Evolutionary conservation across 805 yeast genomes (phyloP).

Genomic region (Candida schatavii): DNA sequence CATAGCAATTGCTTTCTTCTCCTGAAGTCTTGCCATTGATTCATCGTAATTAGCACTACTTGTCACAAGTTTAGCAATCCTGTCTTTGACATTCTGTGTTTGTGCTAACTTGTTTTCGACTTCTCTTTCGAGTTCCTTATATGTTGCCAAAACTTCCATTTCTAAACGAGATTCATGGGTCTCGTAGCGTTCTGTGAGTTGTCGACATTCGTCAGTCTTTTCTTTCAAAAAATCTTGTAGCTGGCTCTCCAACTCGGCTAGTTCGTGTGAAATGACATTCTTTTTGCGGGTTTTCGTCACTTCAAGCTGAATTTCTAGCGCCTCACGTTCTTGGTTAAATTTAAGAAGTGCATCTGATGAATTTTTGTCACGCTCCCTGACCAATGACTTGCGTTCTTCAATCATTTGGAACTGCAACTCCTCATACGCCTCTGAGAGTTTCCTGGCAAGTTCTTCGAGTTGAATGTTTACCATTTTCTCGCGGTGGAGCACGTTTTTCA

Average conservation of each 20-base stretch:
- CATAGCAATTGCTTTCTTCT: background rate
- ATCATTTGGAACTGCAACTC: slow-evolving; percentile 32
- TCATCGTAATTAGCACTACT: slow-evolving; percentile 17
- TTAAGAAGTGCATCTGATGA: slow-evolving; percentile 14
- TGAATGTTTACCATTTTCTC: slow-evolving; percentile 28
- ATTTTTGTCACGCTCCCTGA: slow-evolving; percentile 15
- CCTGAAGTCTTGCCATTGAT: slow-evolving; percentile 7
- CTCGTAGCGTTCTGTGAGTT: slow-evolving; percentile 24
- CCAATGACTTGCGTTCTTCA: slow-evolving; percentile 16
- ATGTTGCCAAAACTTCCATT: slow-evolving; percentile 7
- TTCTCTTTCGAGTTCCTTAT: slow-evolving; percentile 8
- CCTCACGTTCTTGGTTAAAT: slow-evolving; percentile 12
- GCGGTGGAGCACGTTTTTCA: slow-evolving; percentile 24
- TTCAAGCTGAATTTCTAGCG: slow-evolving; percentile 10
- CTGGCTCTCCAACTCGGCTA: slow-evolving; percentile 13
- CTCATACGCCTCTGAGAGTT: slow-evolving; percentile 24
- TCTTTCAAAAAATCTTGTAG: slow-evolving; percentile 16
- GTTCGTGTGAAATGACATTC: slow-evolving; percentile 12
- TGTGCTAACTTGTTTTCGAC: slow-evolving; percentile 7
- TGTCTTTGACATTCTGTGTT: slow-evolving; percentile 3
- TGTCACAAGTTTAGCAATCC: slow-evolving; percentile 13
- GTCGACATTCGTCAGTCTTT: slow-evolving; percentile 22
- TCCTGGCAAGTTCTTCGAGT: slow-evolving; percentile 27
- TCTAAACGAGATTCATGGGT: slow-evolving; percentile 20
- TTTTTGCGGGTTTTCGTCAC: slow-evolving; percentile 10